Conservation (phyloP, 495 filamentous ascomycete genomes). For the Aspergillus saccharolyticus region DNA sequence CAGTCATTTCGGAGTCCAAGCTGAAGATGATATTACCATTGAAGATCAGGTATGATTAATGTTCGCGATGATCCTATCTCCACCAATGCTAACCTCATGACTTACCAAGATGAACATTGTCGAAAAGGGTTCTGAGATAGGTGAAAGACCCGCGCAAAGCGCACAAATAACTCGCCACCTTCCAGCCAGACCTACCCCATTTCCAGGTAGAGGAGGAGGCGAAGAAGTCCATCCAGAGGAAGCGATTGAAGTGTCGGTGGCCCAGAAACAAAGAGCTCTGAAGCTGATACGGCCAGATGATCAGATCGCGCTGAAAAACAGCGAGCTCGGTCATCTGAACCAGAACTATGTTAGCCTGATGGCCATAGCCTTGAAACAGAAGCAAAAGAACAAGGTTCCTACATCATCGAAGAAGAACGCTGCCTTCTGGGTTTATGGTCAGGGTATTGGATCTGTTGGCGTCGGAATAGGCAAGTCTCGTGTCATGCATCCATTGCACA, state of each 20-base stretch:
- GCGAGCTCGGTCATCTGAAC: slow-evolving; percentile 54
- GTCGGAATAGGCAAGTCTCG: slow-evolving; percentile 36
- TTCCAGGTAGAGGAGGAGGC: background rate
- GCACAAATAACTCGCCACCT: background rate
- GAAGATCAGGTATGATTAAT: slow-evolving; percentile 23
- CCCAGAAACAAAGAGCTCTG: slow-evolving; percentile 17
- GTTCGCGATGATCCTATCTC: slow-evolving; percentile 3
- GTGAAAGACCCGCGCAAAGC: background rate
- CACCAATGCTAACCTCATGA: background rate
- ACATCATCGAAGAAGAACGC: slow-evolving; percentile 53
- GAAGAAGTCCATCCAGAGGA: background rate
- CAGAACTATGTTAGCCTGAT: slow-evolving; percentile 54
- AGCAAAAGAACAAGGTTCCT: slow-evolving; percentile 32
- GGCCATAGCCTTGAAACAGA: slow-evolving; percentile 40
- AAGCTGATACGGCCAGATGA: slow-evolving; percentile 22
- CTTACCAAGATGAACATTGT: background rate
- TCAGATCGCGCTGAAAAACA: slow-evolving; percentile 42
- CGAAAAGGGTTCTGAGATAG: slow-evolving; percentile 13
- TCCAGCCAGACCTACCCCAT: background rate
- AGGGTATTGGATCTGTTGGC: slow-evolving; percentile 55
- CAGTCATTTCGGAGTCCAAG: slow-evolving; percentile 13
- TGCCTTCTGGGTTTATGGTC: slow-evolving; percentile 46
- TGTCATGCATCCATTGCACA: slow-evolving; percentile 40
- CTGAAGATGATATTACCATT: slow-evolving; percentile 11
- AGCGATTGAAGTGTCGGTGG: slow-evolving; percentile 17